Evolutionary conservation across 192 early-diverging fungal species (phyloP), one percentile per base, ranked within the genome.

Genomic region (Backusella australiensis): DNA sequence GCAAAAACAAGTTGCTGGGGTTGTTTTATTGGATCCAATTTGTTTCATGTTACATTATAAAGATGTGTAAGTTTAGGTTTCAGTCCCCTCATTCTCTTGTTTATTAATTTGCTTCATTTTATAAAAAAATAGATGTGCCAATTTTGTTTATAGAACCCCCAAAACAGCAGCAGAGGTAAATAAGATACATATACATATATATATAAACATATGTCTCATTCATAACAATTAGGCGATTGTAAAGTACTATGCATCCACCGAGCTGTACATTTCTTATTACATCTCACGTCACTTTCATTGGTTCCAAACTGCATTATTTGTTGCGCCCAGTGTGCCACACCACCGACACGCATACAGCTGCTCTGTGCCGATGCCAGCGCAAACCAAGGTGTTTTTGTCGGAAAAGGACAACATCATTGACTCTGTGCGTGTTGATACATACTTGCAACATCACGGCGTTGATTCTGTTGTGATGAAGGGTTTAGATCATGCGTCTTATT

Each of bases 11-110:
- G 79, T 89, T n/a, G 82, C 80, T 3, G 87, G 90, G 14, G 68
- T 90, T 29, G 77, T 93, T 6, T 80, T 94, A 21, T 38, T 89
- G 21, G 93, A 94, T 41, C 91, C 93, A 9, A 83, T 94, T 67
- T 85, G 84, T 67, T 92, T 93, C 77, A 76, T 89, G 72, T 84
- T 93, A 8, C 90, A 87, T 67, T 86, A 92, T 46, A 83, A 82
- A 9, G 78, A 90, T 73, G 84, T 93, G 69, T 77, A 74, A 74
- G 73, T 74, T 66, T 11, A 21, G 52, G 53, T 59, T 59, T 59
- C 53, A 59, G 7, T 59, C 26, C 21, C 3, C 26, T 59, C 6
- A n/a, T 53, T 8, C 21, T 15, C 3, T 52, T 66, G 19, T 19
- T 67, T 32, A 32, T 32, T 32, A 32, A 32, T 32, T 32, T 32